Conservation (phyloP, 176 grass and related monocot species). For the Lolium perenne region DNA sequence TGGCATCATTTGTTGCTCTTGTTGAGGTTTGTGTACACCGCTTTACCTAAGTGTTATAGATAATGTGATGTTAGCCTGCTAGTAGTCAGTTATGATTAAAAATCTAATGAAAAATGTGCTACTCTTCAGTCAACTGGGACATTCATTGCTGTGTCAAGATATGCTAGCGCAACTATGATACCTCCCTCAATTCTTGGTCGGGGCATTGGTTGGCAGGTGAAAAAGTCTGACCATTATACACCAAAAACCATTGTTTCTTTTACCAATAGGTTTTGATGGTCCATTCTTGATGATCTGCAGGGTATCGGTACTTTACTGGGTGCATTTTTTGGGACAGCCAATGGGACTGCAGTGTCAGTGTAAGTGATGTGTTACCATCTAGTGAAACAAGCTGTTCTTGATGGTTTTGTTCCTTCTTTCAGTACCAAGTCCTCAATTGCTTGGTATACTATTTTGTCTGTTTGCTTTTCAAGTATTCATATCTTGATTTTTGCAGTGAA, state of each 20-base stretch:
- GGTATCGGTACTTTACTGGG: conserved; percentile 61
- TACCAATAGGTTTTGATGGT: background rate
- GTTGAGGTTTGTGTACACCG: conserved; percentile 64
- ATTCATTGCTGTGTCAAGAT: conserved; percentile 82
- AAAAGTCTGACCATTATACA: background rate
- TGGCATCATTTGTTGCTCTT: conserved; percentile 81
- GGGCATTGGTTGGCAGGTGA: conserved; percentile 96
- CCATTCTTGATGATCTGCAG: conserved; percentile 28
- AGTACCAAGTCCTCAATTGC: background rate
- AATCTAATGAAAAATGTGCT: background rate
- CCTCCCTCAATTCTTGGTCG: conserved; percentile 90
- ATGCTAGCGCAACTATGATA: conserved; percentile 84
- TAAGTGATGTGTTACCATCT: conserved; percentile 37
- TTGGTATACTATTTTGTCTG: background rate
- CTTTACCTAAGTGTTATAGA: background rate
- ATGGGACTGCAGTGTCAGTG: conserved; percentile 68
- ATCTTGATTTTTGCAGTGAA: conserved; percentile 55
- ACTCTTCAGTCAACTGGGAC: conserved; percentile 75
- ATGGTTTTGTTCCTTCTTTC: background rate
- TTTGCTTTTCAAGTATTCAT: background rate
- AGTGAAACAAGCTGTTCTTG: background rate
- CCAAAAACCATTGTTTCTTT: background rate
- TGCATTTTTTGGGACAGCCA: conserved; percentile 68
- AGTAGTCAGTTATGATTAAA: background rate
- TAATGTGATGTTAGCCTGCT: background rate